Evolutionary conservation across 2,329 filamentous ascomycete species (phyloP), one percentile per base, ranked within the genome.

Genomic region (Ophiostoma sp.): DNA sequence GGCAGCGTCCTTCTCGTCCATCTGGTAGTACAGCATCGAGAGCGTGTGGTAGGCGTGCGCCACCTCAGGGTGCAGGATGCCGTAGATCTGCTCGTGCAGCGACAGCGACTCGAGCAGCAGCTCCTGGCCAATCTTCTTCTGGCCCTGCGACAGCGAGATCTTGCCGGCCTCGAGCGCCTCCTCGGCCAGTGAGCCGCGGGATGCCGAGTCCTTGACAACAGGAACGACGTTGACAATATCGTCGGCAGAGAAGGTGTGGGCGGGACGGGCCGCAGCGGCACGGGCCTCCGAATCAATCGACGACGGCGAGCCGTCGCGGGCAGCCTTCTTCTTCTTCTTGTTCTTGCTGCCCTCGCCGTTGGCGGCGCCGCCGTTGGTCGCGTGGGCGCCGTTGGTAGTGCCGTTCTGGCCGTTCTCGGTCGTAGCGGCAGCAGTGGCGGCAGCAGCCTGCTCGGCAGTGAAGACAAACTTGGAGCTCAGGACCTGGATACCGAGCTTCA

Each of bases 61-160:
- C 74, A 98, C 95, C 83, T 99, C 96, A 0, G 96, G 95, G 81
- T 99, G 96, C 33, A 99, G 87, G 73, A 98, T 97, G 75, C 96
- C 96, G 79, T 99, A 99, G 77, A 99, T 98, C 82, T 99, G 96
- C 86, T 99, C 96, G 79, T 99, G 95, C 59, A 99, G 86, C 63
- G 96, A 97, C 75, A 99, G 85, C 50, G 95, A 98, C 83, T 99
- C 96, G n/a, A 98, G 85, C 39, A 99, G 88, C 73, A 99, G 88
- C 82, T 99, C 96, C 82, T 98, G 95, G 55, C 96, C 96, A 63
- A 99, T 89, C 83, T 98, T 96, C 84, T 93, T 95, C 85, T 99
- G 94, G 80, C 93, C 92, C 81, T 98, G 95, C 78, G 96, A 90
- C 75, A 99, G 91, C n/a, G 95, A 98, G 80, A 99, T 95, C 71